A percentile compares a stretch with the other conserved stretches of the same genome.
Conservation (phyloP, 2,329 filamentous ascomycete species). For the Graphilbum fragrans region DNA sequence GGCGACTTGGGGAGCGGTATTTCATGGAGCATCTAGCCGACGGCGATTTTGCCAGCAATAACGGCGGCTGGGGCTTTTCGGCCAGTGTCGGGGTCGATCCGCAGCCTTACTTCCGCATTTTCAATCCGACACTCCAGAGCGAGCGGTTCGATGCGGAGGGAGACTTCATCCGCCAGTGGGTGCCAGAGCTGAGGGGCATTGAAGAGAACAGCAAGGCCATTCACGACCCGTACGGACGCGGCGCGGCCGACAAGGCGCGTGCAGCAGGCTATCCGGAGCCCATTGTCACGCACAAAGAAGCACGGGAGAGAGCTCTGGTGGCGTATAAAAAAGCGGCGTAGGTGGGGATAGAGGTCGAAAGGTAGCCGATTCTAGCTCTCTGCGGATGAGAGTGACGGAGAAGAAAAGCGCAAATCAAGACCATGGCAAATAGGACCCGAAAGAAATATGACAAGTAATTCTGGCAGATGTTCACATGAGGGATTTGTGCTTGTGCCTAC, state of each 20-base stretch:
- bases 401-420: no score
- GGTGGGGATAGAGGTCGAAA: no score
- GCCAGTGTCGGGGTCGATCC: conserved; percentile 24
- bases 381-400: no score
- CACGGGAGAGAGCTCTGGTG: conserved; percentile 39
- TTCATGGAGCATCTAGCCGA: conserved; percentile 77
- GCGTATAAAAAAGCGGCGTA: conserved; percentile 20
- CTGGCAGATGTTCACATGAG: no score
- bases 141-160: conserved; percentile 76
- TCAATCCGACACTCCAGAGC: conserved; percentile 74
- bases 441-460: no score
- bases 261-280: conserved; percentile 61
- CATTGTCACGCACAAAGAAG: conserved; percentile 62
- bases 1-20: conserved; percentile 68
- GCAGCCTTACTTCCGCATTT: conserved; percentile 79
- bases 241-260: conserved; percentile 44
- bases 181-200: conserved; percentile 52
- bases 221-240: conserved; percentile 67
- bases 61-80: conserved; percentile 45
- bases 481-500: no score
- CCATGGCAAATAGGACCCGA: no score
- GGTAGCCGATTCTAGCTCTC: no score
- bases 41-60: conserved; percentile 71
- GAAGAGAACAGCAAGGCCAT: conserved; percentile 54
- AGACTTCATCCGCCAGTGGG: conserved; percentile 71